Conservation (phyloP, 257 asterid species). For the Salvia rosmarinus region DNA sequence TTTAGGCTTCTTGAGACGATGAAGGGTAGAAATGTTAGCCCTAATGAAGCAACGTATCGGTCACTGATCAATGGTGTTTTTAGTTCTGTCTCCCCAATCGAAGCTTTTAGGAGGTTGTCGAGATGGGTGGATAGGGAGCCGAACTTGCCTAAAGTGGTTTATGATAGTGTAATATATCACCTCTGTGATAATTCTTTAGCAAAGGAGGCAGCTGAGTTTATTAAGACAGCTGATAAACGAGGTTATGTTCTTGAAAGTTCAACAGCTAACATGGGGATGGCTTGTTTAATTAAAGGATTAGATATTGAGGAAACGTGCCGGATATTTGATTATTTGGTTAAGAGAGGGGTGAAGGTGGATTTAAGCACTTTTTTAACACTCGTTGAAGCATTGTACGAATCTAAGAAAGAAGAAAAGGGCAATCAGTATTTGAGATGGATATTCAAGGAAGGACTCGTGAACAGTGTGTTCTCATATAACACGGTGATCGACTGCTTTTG, state of each 20-base stretch:
- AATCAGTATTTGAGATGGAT: constrained; percentile 56
- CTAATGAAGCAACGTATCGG: constrained; percentile 83
- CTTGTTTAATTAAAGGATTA: constrained; percentile 69
- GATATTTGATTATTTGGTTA: constrained; percentile 56
- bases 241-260: constrained; percentile 73
- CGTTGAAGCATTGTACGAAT: constrained; percentile 58
- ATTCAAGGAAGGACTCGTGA: constrained; percentile 49
- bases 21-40: constrained; percentile 64
- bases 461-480: constrained; percentile 61
- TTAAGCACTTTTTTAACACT: constrained; percentile 56
- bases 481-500: constrained; percentile 84
- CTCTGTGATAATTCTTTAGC: constrained; percentile 60
- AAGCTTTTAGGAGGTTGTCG: constrained; percentile 57
- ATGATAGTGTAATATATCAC: constrained; percentile 57
- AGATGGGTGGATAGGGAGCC: constrained; percentile 63
- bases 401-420: constrained; percentile 61
- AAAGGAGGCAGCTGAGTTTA: constrained; percentile 53
- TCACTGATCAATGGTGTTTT: constrained; percentile 82
- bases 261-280: constrained; percentile 55
- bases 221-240: constrained; percentile 43
- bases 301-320: constrained; percentile 63
- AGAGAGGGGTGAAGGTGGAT: constrained; percentile 56
- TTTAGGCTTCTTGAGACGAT: constrained; percentile 63
- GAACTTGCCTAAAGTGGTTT: constrained; percentile 63
- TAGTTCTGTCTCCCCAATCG: constrained; percentile 48